Evolutionary conservation across 257 asterid genomes (phyloP), one percentile per base, ranked within the genome.

Genomic region (Ehretia macrophylla): DNA sequence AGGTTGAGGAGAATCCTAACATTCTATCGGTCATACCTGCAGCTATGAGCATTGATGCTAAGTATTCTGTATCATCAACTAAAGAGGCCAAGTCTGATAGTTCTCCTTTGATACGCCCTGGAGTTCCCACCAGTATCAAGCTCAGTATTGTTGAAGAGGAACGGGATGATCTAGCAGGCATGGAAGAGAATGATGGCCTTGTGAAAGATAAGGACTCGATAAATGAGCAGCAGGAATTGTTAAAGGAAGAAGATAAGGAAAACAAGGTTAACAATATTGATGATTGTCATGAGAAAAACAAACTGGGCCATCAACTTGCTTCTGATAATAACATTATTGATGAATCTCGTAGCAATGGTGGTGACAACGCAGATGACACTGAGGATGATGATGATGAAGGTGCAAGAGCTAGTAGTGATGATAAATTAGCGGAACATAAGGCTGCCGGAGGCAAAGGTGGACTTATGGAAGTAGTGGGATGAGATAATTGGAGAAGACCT

Each of bases 1-100:
- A 86, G 70, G 62, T 90, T 5, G 81, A 85, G 67, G 81, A 81
- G 55, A 83, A 85, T 53, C 85, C 85, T 13, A 72, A 83, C 37
- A 74, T 92, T 62, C 81, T 83, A 19, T 59, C 74, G 64, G 20
- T 72, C 72, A 58, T 88, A 70, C 79, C 93, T 54, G 64, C 82
- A 35, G 64, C 77, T 18, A 60, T 66, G 32, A 69, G 78, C 53
- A 48, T 56, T 17, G 86, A 90, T 38, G 65, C 85, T n/a, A 90
- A 87, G 77, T 74, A 68, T 56, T 77, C 88, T 32, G 68, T 73
- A 42, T 71, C 85, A 1, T 66, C 85, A 8, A 81, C 75, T 51
- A 72, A 70, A 68, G 96, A 80, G 61, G 68, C 65, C 59, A 81
- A 79, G 52, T 59, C 74, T 14, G 84, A 77, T 38, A 69, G 65